Percentiles rank a stretch among this genome's conserved stretches.
Conservation (phyloP, 768 basidiomycete genomes). For the Tricholoma bakamatsutake region DNA sequence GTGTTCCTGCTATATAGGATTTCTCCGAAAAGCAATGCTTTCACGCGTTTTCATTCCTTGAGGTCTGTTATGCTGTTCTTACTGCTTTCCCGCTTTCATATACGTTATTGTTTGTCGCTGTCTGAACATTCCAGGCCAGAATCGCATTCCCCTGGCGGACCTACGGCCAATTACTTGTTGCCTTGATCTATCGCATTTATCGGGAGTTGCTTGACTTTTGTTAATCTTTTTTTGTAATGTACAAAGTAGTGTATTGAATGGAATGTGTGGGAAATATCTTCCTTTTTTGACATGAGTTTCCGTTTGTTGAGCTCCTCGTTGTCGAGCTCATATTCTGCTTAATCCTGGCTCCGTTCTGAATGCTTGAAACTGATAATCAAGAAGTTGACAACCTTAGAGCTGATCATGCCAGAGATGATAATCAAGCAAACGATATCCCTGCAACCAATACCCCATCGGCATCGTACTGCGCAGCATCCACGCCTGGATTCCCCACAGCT, state of each 20-base stretch:
- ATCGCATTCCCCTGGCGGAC: neutral
- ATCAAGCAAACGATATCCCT: neutral
- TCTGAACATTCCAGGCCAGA: neutral
- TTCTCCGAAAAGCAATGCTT: neutral
- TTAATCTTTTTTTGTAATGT: neutral
- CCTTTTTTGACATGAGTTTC: neutral
- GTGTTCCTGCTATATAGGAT: constrained; percentile 15
- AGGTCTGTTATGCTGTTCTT: neutral
- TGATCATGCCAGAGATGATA: neutral
- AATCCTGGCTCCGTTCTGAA: neutral
- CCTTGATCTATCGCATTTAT: neutral
- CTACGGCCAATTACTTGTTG: neutral
- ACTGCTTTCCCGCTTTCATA: constrained; percentile 4
- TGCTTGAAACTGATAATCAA: neutral
- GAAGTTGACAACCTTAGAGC: neutral
- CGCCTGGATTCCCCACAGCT: neutral
- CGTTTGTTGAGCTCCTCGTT: neutral
- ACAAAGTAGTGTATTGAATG: neutral
- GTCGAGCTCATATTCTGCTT: neutral
- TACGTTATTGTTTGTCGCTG: neutral
- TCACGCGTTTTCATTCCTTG: neutral
- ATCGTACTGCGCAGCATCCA: neutral
- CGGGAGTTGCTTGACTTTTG: neutral
- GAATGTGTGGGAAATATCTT: neutral
- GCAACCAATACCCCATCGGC: neutral